phyloP scores from a whole-genome alignment of 441 rosid genomes.

The Brassica hybrid region DNA sequence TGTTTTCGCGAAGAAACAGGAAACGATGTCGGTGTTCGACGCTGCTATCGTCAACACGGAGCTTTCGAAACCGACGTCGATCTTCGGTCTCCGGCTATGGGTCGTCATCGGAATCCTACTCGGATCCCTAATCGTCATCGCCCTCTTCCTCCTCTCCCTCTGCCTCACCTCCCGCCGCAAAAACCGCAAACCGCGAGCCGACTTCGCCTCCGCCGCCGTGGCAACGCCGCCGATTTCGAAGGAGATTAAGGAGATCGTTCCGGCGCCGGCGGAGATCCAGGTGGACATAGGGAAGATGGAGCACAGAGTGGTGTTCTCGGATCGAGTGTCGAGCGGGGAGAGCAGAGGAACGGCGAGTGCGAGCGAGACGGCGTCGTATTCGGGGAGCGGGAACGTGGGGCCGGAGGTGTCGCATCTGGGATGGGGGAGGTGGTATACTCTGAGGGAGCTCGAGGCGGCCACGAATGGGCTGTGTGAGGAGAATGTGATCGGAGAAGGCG shows the following conservation, averaged over 20 bases:
- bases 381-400: conserved; percentile 71
- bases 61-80: conserved; percentile 85
- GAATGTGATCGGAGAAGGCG: conserved; percentile 44
- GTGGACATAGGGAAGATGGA: conserved; percentile 83
- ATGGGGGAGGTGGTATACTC: conserved; percentile 96
- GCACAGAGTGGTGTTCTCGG: conserved; percentile 82
- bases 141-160: conserved; percentile 86
- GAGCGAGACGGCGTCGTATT: conserved; percentile 69
- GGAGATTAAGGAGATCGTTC: conserved; percentile 82
- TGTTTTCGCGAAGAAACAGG: not conserved
- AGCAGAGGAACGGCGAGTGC: conserved; percentile 75
- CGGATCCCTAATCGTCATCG: conserved; percentile 79
- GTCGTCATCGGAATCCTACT: conserved; percentile 84
- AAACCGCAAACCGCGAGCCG: conserved; percentile 39
- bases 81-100: conserved; percentile 95
- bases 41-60: conserved; percentile 71
- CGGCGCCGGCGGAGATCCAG: conserved; percentile 55
- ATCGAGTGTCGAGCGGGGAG: conserved; percentile 71
- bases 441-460: conserved; percentile 86
- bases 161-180: conserved; percentile 88
- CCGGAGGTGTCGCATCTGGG: conserved; percentile 97
- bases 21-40: conserved; percentile 71
- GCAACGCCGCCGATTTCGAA: conserved; percentile 73
- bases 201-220: conserved; percentile 35
- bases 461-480: conserved; percentile 79